Base-by-base conservation (phyloP, 2,329 filamentous ascomycete species). In the Beauveria sp. region DNA sequence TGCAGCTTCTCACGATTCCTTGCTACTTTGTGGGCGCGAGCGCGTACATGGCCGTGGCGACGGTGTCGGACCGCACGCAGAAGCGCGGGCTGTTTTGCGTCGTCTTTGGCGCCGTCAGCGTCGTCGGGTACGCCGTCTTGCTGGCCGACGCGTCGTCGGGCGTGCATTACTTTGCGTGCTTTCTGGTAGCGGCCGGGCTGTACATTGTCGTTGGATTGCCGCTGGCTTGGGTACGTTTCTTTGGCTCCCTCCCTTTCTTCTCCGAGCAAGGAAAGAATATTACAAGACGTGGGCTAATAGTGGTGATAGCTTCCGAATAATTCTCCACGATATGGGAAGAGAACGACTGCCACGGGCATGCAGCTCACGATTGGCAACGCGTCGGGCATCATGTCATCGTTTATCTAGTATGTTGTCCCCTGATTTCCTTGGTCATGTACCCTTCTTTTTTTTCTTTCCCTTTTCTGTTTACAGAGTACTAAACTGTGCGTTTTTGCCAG, bases 1-100 rank as follows among this genome's bases (percentile, higher is more conserved):
- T 90, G 6, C 89, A 93, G 71, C 83, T 90, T 38, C 80, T 93
- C 40, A 93, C 90, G 0, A 88, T 93, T 52, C 90, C 90, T 0
- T 91, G 88, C 72, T 93, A 93, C 70, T 84, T 85, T 5, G 72
- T 91, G 5, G 90, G 89, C 4, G 89, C 89, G 0, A 78, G 87
- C 6, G 83, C 82, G 0, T 93, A 91, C 71, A 83, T 93, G 71
- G 65, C 78, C 9, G 78, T 85, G 2, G 89, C 89, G 0, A 83
- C 81, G 67, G 73, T 89, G 50, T 90, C 87, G 5, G 90, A 93
- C 70, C 80, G 80, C 60, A 77, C 81, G 64, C 88, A 91, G 73
- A 80, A 77, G 62, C 83, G 90, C 46, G 89, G 82, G 0, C 65
- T 90, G 0, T 89, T 88, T 65, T 81, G 81, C 26, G 80, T 88